Percentiles rank a stretch among this genome's conserved stretches.
These are phyloP conservation scores for Exophiala spinifera DNA, from an alignment of 2,329 filamentous ascomycete species.

Conservation along the genomic window DNA sequence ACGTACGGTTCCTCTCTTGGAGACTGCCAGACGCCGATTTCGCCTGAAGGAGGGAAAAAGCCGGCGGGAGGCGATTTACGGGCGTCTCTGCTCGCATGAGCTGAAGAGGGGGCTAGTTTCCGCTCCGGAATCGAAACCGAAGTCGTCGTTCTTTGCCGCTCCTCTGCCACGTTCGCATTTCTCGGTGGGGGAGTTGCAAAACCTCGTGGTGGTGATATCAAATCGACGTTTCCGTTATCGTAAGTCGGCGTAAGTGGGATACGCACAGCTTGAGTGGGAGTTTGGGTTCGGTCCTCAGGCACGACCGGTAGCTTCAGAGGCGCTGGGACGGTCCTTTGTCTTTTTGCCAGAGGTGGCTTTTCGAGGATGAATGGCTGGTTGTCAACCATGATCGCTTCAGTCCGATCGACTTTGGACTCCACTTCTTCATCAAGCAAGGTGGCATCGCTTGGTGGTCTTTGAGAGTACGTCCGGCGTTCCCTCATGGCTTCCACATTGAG, in stretches of 20 bases:
- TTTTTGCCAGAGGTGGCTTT: constrained; percentile 12
- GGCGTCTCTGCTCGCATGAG: constrained; percentile 18
- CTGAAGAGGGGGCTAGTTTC: constrained; percentile 21
- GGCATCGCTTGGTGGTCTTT: constrained; percentile 31
- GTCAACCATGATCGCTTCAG: constrained; percentile 20
- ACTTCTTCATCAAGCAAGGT: constrained; percentile 41
- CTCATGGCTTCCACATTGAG: constrained; percentile 25
- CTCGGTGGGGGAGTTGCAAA: constrained; percentile 2
- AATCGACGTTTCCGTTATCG: constrained; percentile 26
- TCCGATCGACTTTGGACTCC: constrained; percentile 1
- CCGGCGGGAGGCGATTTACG: constrained; percentile 14
- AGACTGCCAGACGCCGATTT: constrained; percentile 3
- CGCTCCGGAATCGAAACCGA: constrained; percentile 11
- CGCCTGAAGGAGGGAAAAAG: constrained; percentile 8
- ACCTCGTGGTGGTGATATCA: constrained; percentile 6
- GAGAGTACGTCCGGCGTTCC: constrained; percentile 16
- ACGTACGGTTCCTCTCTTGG: constrained; percentile 8
- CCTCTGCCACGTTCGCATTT: not conserved
- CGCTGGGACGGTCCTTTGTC: constrained; percentile 10
- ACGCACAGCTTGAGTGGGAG: constrained; percentile 37
- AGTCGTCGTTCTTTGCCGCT: not conserved
- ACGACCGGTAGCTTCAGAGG: constrained; percentile 14
- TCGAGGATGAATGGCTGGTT: constrained; percentile 21
- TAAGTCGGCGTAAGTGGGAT: constrained; percentile 30
- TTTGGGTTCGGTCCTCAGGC: constrained; percentile 19